Conservation (phyloP, 2,329 filamentous ascomycete genomes). For the Tolypocladium tundrense region DNA sequence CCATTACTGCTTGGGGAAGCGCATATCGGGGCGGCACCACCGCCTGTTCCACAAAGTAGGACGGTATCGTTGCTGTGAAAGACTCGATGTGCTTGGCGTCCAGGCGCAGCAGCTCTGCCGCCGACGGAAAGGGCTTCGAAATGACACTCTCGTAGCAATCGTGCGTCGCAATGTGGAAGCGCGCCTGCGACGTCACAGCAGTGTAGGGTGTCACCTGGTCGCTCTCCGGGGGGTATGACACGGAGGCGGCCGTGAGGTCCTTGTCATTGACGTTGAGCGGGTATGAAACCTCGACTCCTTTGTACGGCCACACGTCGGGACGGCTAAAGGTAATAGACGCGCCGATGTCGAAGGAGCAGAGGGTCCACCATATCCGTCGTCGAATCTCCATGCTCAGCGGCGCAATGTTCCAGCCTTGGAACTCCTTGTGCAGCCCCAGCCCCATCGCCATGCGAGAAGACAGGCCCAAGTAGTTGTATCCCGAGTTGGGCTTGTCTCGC, state of each 20-base stretch:
- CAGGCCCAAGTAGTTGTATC: conserved; percentile 41
- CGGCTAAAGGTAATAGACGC: conserved; percentile 37
- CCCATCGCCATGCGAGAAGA: conserved; percentile 39
- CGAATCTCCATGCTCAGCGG: conserved; percentile 24
- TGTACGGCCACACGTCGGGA: conserved; percentile 28
- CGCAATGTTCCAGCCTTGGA: conserved; percentile 19
- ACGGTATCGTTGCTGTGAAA: conserved; percentile 25
- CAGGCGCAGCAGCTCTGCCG: conserved; percentile 27
- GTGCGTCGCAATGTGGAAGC: conserved; percentile 32
- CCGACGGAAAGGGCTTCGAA: conserved; percentile 29
- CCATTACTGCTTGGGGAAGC: conserved; percentile 29
- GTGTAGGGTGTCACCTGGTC: conserved; percentile 32
- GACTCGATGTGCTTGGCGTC: conserved; percentile 26
- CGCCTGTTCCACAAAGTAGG: conserved; percentile 23
- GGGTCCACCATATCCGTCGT: conserved; percentile 25
- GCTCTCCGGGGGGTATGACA: conserved; percentile 21
- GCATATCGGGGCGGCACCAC: conserved; percentile 23
- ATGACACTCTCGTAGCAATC: conserved; percentile 35
- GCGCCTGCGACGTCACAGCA: conserved; percentile 30
- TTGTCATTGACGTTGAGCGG: conserved; percentile 34
- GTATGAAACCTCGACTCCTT: conserved; percentile 29
- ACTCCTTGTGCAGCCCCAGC: conserved; percentile 38
- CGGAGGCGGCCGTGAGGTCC: conserved; percentile 23
- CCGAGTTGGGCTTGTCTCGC: conserved; percentile 38
- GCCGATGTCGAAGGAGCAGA: conserved; percentile 35